Evolutionary conservation across 345 rosid species (phyloP).

Genomic region (Eutrema heterophyllum): DNA sequence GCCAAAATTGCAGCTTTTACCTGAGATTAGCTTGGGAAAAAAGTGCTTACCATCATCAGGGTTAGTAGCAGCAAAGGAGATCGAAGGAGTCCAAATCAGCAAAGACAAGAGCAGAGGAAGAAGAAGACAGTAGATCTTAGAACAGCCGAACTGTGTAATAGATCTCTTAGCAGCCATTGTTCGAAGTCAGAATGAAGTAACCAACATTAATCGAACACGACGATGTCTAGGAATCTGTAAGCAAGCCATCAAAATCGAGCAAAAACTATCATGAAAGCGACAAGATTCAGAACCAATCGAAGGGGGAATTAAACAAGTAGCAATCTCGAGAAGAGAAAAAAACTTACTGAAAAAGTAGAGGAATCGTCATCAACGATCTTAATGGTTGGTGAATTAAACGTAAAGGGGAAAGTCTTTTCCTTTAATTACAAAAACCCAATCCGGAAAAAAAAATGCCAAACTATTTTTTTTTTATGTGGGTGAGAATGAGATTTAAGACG

Average conservation of each 20-base stretch:
- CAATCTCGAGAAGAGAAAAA: constrained; percentile 11
- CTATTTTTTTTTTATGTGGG: constrained; percentile 4
- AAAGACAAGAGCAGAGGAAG: constrained; percentile 41
- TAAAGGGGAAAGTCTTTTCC: constrained; percentile 17
- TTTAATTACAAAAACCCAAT: constrained; percentile 8
- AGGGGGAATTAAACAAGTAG: neutral
- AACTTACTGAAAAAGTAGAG: constrained; percentile 35
- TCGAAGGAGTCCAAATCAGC: constrained; percentile 49
- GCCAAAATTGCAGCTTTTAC: neutral
- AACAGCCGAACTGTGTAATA: constrained; percentile 29
- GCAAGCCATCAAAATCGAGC: neutral
- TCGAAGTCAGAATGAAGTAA: constrained; percentile 24
- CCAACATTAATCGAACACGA: constrained; percentile 33
- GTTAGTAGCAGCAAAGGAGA: constrained; percentile 60
- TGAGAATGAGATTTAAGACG: constrained; percentile 22
- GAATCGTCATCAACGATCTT: constrained; percentile 19
- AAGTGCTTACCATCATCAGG: constrained; percentile 63
- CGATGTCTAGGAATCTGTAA: constrained; percentile 42
- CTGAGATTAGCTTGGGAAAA: neutral
- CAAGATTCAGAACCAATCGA: constrained; percentile 5
- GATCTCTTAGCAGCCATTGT: constrained; percentile 63
- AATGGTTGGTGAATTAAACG: constrained; percentile 26
- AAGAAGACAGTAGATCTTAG: constrained; percentile 43
- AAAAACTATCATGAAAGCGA: constrained; percentile 17
- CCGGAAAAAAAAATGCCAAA: neutral